A percentile compares a stretch with the other conserved stretches of the same genome.
These are phyloP conservation scores for Alternaria longipes DNA, from an alignment of 2,329 filamentous ascomycete species.

Conservation along the genomic window DNA sequence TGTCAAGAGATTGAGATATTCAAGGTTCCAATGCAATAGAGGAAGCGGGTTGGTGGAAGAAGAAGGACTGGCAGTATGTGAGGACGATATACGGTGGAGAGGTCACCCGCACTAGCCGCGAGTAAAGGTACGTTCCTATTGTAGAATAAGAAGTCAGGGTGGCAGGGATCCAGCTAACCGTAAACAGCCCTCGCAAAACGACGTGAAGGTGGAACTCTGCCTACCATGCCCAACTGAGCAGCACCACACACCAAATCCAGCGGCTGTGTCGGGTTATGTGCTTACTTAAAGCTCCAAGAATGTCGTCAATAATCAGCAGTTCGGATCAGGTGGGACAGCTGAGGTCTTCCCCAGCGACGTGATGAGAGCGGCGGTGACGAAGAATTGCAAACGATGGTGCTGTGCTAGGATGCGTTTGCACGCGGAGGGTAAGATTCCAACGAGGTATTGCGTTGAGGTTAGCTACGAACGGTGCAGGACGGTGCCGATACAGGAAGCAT, in stretches of 20 bases:
- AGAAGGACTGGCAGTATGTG: neutral
- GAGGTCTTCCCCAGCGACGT: neutral
- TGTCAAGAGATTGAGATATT: neutral
- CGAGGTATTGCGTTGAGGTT: neutral
- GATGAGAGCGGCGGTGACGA: neutral
- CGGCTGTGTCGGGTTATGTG: neutral
- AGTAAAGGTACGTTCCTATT: slow-evolving; percentile 7
- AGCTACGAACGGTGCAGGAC: neutral
- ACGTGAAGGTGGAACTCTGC: slow-evolving; percentile 12
- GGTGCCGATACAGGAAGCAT: neutral
- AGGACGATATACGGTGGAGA: slow-evolving; percentile 1
- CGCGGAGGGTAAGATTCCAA: neutral
- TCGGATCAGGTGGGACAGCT: neutral
- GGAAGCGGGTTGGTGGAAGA: neutral
- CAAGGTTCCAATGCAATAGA: neutral
- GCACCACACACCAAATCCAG: neutral
- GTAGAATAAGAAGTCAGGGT: slow-evolving; percentile 13
- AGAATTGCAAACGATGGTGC: slow-evolving; percentile 11
- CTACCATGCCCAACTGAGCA: neutral
- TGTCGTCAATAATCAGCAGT: too few relatives aligned
- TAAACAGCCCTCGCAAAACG: neutral
- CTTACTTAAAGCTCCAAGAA: neutral
- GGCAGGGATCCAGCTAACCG: neutral
- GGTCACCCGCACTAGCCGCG: neutral
- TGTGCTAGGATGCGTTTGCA: slow-evolving; percentile 3